Base-by-base conservation (phyloP, 148 eudicot genomes). In the Salicornia ramosissima region DNA sequence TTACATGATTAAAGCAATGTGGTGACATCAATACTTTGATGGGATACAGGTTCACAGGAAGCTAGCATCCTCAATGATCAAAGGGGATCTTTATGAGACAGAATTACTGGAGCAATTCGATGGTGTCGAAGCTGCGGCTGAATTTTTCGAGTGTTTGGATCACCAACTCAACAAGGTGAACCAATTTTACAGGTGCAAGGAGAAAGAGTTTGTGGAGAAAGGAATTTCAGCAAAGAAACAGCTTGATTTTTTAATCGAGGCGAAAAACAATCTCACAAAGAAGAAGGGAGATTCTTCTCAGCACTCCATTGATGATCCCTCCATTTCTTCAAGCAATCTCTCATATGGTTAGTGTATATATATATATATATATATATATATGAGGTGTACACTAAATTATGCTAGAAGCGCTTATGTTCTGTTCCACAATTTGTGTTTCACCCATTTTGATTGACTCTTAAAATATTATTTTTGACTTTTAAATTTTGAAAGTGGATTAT, bases 111-210 rank as follows among this genome's bases (percentile, higher is more conserved):
- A 94, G 79, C 91, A 91, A 68, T 86, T 95, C 55, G 78, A 78
- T 28, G 96, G 86, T 68, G 80, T 74, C 28, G 91, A 91, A 60
- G 96, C 86, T 31, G 90, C 96, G 9, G 68, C 26, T 25, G 97
- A 91, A 70, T 95, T 95, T 22, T 91, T 95, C 50, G 58, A 93
- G 0, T 79, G 82, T 58, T 78, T 91, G 74, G 99, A 95, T 73
- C 85, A 57, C 14, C 97, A 95, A 54, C 96, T 95, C 65, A 89
- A 95, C 80, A 95, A 95, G 70, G 99, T 91, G 86, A 95, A 95
- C 58, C 87, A 86, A 36, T 95, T 95, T 66, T 91, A 80, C 49
- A 77, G 59, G 70, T 74, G 64, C 34, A 95, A 91, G 78, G 99
- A 95, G 80, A 82, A 72, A 11, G 99, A 89, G 82, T 89, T 91